A percentile compares a stretch with the other conserved stretches of the same genome.
phyloP scores from a whole-genome alignment of 164 flowering plant species.

The Akebia trifoliata region DNA sequence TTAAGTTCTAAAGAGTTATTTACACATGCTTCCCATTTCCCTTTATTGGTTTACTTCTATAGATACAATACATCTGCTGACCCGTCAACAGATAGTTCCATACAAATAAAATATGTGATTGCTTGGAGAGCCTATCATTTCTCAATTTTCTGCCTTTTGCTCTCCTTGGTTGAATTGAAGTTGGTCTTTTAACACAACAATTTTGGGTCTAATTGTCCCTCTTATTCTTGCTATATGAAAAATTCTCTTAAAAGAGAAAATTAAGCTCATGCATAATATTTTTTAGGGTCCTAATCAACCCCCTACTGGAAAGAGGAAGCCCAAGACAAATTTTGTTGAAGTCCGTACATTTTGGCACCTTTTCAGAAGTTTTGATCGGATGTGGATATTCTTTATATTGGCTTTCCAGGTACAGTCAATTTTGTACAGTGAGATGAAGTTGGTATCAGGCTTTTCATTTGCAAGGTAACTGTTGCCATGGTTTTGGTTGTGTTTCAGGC shows the following conservation, averaged over 20 bases:
- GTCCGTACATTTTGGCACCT: slow-evolving; percentile 94
- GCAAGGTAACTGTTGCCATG: neutral
- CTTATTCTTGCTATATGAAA: no score
- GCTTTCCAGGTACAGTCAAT: slow-evolving; percentile 68
- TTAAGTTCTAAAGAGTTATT: no score
- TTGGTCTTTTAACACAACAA: no score
- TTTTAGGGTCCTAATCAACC: slow-evolving; percentile 40
- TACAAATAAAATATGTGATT: neutral
- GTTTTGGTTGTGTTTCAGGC: slow-evolving; percentile 50
- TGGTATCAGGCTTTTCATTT: neutral
- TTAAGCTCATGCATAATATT: neutral
- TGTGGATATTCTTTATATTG: slow-evolving; percentile 93
- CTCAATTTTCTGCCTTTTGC: no score
- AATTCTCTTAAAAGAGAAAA: neutral
- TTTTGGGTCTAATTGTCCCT: no score
- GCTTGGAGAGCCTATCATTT: no score
- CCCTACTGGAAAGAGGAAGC: slow-evolving; percentile 58
- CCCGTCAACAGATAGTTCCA: neutral
- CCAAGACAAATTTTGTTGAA: slow-evolving; percentile 97
- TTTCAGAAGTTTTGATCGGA: slow-evolving; percentile 88
- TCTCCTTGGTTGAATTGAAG: no score
- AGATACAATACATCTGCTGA: neutral
- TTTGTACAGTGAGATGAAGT: slow-evolving; percentile 1
- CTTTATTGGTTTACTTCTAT: no score
- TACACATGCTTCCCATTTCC: no score